A percentile compares a stretch with the other conserved stretches of the same genome.
These are phyloP conservation scores for Teunomyces cretensis DNA, from an alignment of 805 yeast species.

Conservation along the genomic window DNA sequence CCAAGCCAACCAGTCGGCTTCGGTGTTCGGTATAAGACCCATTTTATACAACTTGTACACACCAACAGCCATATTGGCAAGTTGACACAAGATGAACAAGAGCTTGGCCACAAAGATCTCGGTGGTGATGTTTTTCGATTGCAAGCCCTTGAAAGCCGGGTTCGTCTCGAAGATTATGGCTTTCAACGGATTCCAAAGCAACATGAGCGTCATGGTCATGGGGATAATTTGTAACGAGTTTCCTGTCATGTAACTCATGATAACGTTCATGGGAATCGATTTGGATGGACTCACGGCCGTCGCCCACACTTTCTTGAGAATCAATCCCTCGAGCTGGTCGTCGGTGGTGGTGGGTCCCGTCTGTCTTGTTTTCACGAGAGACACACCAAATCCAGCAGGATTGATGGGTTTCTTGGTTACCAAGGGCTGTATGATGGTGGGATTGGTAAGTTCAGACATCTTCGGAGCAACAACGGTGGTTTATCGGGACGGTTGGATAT, in stretches of 20 bases:
- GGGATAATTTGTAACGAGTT: slow-evolving; percentile 87
- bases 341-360: slow-evolving; percentile 9
- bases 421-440: slow-evolving; percentile 8
- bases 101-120: slow-evolving; percentile 44
- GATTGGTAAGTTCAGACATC: slow-evolving; percentile 9
- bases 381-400: slow-evolving; percentile 21
- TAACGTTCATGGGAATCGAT: slow-evolving; percentile 79
- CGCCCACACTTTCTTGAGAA: slow-evolving; percentile 78
- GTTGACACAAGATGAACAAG: slow-evolving; percentile 46
- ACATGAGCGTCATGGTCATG: slow-evolving; percentile 83
- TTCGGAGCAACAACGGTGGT: background rate
- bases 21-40: slow-evolving; percentile 88
- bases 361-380: slow-evolving; percentile 3
- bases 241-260: slow-evolving; percentile 94
- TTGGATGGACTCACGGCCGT: slow-evolving; percentile 81
- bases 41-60: slow-evolving; percentile 79
- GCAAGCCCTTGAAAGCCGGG: slow-evolving; percentile 51
- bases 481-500: background rate
- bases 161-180: slow-evolving; percentile 61
- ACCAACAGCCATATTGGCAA: slow-evolving; percentile 69
- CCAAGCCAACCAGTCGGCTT: slow-evolving; percentile 93
- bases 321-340: slow-evolving; percentile 35
- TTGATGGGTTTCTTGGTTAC: slow-evolving; percentile 6
- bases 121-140: slow-evolving; percentile 33
- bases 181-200: slow-evolving; percentile 73